phyloP scores from a whole-genome alignment of 2,329 filamentous ascomycete genomes.

The Aspergillus fumigatus region DNA sequence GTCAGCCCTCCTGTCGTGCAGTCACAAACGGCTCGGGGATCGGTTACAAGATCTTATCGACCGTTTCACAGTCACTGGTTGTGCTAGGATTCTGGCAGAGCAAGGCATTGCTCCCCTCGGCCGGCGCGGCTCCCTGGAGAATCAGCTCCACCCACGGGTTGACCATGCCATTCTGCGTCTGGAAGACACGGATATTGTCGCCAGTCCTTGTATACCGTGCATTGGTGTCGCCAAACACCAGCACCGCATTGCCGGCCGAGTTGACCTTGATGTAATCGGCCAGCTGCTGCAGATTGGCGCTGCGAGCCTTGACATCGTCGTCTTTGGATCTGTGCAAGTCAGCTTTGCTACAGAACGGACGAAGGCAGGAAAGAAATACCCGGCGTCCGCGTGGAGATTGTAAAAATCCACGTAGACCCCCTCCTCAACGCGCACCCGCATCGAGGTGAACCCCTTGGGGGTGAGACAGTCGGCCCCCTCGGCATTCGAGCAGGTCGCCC shows the following conservation, averaged over 20 bases:
- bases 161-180: constrained; percentile 48
- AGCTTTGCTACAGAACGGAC: neutral
- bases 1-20: neutral
- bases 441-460: constrained; percentile 66
- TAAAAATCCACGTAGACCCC: constrained; percentile 60
- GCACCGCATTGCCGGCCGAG: constrained; percentile 57
- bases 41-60: constrained; percentile 61
- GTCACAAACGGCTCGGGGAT: too few relatives aligned
- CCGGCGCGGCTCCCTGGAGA: constrained; percentile 45
- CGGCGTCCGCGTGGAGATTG: constrained; percentile 65
- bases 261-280: constrained; percentile 53
- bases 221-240: constrained; percentile 64
- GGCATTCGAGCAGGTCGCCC: constrained; percentile 49
- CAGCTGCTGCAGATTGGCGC: constrained; percentile 57
- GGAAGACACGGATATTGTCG: constrained; percentile 51
- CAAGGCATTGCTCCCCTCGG: constrained; percentile 30
- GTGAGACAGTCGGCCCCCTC: constrained; percentile 60
- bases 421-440: constrained; percentile 52
- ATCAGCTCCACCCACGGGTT: constrained; percentile 59
- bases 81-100: constrained; percentile 57
- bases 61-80: constrained; percentile 56
- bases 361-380: constrained; percentile 32
- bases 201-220: constrained; percentile 56
- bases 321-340: constrained; percentile 35
- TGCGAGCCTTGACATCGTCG: constrained; percentile 53